phyloP scores from a whole-genome alignment of 2,329 filamentous ascomycete genomes.

The Neonectria punicea region DNA sequence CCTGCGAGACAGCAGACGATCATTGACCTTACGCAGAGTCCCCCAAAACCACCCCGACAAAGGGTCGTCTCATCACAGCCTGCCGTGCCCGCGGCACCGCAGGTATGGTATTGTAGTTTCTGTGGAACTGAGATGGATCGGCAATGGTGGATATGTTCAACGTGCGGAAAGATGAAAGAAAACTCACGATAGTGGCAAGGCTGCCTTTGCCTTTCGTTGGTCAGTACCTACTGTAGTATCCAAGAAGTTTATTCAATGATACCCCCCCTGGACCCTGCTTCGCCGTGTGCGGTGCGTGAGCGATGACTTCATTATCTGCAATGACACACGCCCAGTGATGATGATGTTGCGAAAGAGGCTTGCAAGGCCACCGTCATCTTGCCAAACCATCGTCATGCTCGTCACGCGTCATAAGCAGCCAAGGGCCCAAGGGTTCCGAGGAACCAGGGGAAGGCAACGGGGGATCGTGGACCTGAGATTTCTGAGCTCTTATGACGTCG shows the following conservation, averaged over 20 bases:
- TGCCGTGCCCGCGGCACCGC: constrained; percentile 33
- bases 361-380: constrained; percentile 16
- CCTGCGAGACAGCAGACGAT: constrained; percentile 28
- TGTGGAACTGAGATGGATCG: constrained; percentile 64
- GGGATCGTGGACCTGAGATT: constrained; percentile 38
- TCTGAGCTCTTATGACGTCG: constrained; percentile 33
- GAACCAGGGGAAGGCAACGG: constrained; percentile 33
- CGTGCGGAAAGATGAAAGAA: constrained; percentile 65
- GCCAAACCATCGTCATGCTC: constrained; percentile 6
- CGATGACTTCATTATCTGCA: constrained; percentile 38
- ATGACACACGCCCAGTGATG: constrained; percentile 8
- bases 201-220: constrained; percentile 5
- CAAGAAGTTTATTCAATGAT: constrained; percentile 25
- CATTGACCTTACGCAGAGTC: constrained; percentile 51
- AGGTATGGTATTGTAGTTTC: constrained; percentile 62
- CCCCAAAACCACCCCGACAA: constrained; percentile 39
- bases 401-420: constrained; percentile 15
- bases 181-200: constrained; percentile 48
- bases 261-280: constrained; percentile 19
- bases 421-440: constrained; percentile 7
- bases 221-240: constrained; percentile 4
- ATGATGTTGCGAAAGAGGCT: constrained; percentile 17
- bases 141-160: constrained; percentile 67
- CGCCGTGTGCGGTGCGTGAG: constrained; percentile 16
- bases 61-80: constrained; percentile 24